Evolutionary conservation across 1,284 basidiomycete genomes (phyloP), one percentile per base, ranked within the genome.

Genomic region (Serendipita sp.): DNA sequence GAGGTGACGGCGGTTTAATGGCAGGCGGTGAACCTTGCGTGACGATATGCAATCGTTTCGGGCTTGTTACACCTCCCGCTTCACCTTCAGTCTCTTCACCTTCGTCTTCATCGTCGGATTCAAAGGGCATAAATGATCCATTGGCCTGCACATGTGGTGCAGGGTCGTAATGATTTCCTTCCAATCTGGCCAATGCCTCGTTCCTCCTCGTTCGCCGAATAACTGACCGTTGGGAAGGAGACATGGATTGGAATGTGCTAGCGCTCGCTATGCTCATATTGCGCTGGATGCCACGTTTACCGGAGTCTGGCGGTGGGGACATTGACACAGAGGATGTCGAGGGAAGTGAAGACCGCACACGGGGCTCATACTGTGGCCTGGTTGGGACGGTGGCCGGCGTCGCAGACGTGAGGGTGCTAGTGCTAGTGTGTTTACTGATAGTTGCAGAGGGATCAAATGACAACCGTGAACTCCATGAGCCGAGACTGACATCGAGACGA

Each of bases 301-400:
- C 15, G 53, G 32, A 17, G 22, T 17, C 22, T 3, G 53, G 53
- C 10, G 53, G n/a, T 38, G 38, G 38, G 12, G 38, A 38, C 6
- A 38, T 13, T 17, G 53, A n/a, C 26, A n/a, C n/a, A 32, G 53
- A 17, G 6, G 53, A n/a, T n/a, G 22, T 34, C 15, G 22, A n/a
- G 4, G 53, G 53, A 8, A 58, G 22, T 4, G 53, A 58, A n/a
- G 53, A 58, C 15, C 53, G 22, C 26, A 58, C 53, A n/a, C 53
- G 53, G 15, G 53, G 53, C n/a, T 58, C 53, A 58, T 58, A 58
- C 32, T 58, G 22, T 58, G 53, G 53, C 32, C 53, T 22, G n/a
- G 53, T 10, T 2, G 29, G 12, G n/a, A 30, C 10, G 6, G 53
- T 6, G n/a, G 17, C 22, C 8, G 53, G 15, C 6, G 30, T 58